phyloP scores from a whole-genome alignment of 2,329 filamentous ascomycete genomes.

The Aureobasidium sp. region DNA sequence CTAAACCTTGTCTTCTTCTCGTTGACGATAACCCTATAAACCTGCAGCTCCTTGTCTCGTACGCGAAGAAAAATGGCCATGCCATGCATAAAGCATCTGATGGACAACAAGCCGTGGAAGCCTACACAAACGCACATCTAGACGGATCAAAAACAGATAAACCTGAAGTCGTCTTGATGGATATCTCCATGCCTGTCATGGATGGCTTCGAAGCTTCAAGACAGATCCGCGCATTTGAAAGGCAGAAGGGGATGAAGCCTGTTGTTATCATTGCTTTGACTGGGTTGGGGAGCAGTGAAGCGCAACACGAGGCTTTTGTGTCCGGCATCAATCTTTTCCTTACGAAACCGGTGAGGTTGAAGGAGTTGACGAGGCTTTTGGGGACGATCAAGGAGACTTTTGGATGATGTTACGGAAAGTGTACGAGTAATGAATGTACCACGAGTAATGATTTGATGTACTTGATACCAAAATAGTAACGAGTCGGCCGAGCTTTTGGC shows the following conservation, averaged over 20 bases:
- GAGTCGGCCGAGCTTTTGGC: no score
- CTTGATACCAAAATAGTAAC: no score
- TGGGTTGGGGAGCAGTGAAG: constrained; percentile 15
- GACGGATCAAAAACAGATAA: not conserved
- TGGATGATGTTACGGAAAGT: not conserved
- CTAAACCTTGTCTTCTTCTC: constrained; percentile 19
- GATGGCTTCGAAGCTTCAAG: constrained; percentile 19
- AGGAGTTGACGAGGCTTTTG: constrained; percentile 18
- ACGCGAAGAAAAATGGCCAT: constrained; percentile 24
- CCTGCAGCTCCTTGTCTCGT: constrained; percentile 24
- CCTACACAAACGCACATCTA: constrained; percentile 20
- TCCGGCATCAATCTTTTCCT: constrained; percentile 25
- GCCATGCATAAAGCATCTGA: constrained; percentile 32
- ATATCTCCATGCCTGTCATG: constrained; percentile 13
- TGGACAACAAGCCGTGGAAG: constrained; percentile 36
- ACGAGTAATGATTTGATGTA: no score
- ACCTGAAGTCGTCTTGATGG: constrained; percentile 34
- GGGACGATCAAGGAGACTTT: not conserved
- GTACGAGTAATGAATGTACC: no score
- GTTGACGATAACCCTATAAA: constrained; percentile 23
- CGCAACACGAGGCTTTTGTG: constrained; percentile 20
- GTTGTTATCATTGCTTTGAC: constrained; percentile 18
- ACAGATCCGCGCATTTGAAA: constrained; percentile 24
- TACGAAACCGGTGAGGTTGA: constrained; percentile 24
- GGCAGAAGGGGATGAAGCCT: constrained; percentile 17